These are phyloP conservation scores for Apiotrichum porosum DNA, from an alignment of 1,284 basidiomycete species.

Conservation along the genomic window DNA sequence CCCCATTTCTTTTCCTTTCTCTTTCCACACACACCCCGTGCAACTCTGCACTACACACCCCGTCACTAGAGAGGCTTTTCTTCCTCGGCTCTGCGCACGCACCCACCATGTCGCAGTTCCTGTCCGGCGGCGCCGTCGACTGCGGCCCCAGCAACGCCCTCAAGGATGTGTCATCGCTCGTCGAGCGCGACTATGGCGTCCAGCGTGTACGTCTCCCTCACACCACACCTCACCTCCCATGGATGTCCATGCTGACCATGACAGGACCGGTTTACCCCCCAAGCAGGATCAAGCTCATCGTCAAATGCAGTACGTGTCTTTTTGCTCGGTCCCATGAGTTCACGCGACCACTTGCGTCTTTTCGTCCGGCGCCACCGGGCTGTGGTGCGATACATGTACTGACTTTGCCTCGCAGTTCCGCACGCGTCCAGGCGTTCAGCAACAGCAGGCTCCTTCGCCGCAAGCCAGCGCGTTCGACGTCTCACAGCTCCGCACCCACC, in stretches of 20 bases:
- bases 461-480: conserved; percentile 33
- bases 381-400: too few relatives aligned
- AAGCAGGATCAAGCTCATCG: conserved; percentile 10
- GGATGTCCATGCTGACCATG: background rate
- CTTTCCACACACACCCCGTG: background rate
- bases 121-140: conserved; percentile 33
- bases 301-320: conserved; percentile 14
- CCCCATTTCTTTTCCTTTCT: background rate
- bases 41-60: too few relatives aligned
- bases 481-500: conserved; percentile 33
- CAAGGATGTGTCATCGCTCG: conserved; percentile 31
- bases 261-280: conserved; percentile 13
- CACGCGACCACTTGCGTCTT: too few relatives aligned
- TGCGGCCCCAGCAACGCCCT: conserved; percentile 39
- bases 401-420: conserved; percentile 12
- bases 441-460: background rate
- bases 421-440: conserved; percentile 2
- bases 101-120: conserved; percentile 38
- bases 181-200: conserved; percentile 38
- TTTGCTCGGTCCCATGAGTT: too few relatives aligned
- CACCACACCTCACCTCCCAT: background rate
- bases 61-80: too few relatives aligned
- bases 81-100: too few relatives aligned
- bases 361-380: too few relatives aligned
- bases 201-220: conserved; percentile 31